Evolutionary conservation across 768 basidiomycete species (phyloP).

Genomic region (Crucibulum laeve): DNA sequence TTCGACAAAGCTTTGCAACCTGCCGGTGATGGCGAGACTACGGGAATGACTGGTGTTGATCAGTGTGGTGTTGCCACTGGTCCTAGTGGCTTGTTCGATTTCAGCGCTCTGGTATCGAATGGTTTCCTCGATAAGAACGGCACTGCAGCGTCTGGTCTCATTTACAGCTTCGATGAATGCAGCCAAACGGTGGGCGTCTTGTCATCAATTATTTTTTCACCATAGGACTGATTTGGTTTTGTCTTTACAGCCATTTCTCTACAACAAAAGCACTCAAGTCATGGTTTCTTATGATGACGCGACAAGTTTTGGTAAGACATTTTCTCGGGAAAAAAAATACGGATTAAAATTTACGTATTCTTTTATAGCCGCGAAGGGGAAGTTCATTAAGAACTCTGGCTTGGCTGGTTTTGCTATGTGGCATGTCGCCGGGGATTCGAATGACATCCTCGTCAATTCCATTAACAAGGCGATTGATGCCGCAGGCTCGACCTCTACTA

Average conservation of each 20-base stretch:
- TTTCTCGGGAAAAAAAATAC: not conserved
- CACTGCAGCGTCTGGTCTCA: conserved; percentile 35
- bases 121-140: conserved; percentile 46
- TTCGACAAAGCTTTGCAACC: conserved; percentile 12
- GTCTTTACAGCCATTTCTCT: conserved; percentile 52
- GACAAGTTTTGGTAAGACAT: conserved; percentile 39
- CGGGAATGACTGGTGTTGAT: too few species aligned
- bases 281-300: conserved; percentile 67
- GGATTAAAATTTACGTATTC: not conserved
- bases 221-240: not conserved
- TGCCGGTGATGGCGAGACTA: not conserved
- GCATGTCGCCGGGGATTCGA: conserved; percentile 51
- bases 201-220: not conserved
- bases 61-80: conserved; percentile 32
- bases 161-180: conserved; percentile 53
- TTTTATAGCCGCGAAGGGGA: conserved; percentile 41
- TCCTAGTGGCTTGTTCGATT: conserved; percentile 47
- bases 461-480: conserved; percentile 29
- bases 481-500: conserved; percentile 15
- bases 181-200: conserved; percentile 56
- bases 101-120: conserved; percentile 45
- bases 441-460: conserved; percentile 46
- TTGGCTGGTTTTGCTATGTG: conserved; percentile 62
- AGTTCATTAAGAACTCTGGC: conserved; percentile 42
- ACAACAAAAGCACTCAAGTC: conserved; percentile 41